Evolutionary conservation across 2,329 filamentous ascomycete genomes (phyloP), one percentile per base, ranked within the genome.

Genomic region (Pseudopithomyces chartarum): DNA sequence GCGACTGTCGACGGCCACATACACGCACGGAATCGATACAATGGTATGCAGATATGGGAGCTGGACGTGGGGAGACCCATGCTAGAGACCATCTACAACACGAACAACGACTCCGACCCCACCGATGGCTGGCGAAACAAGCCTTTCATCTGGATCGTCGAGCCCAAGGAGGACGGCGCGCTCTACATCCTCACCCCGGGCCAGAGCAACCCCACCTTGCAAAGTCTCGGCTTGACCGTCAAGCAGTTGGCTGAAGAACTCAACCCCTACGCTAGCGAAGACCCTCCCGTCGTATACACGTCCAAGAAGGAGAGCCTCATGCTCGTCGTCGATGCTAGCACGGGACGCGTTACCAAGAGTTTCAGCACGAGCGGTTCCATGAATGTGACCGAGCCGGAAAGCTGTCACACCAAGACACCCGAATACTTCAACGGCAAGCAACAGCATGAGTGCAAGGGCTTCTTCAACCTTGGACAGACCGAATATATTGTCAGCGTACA

Each of bases 1-100:
- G 94, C 95, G 91, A 98, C 95, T 86, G 91, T 98, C 87, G 93
- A 98, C 84, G 95, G 95, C 84, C 91, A 92, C 76, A 87, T 98
- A 71, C 91, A 97, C 81, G 93, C 94, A 76, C 88, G 88, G 77
- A 92, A 97, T 81, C 87, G 95, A 70, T 90, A 89, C 74, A 95
- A 90, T 51, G 95, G 95, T 67, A 84, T 88, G 61, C 84, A 90
- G 67, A 89, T 88, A 73, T 98, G 95, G 95, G 89, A 90, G 70
- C 84, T 97, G 59, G 87, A 92, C 76, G 87, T 90, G 59, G 90
- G 92, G 66, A 87, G 89, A 67, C 91, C 94, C 65, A 93, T 97
- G 86, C 89, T 98, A 60, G 90, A 97, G 78, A 97, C 92, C 44
- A 87, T 86, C 56, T 93, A 97, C 75, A 85, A 88, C 59, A 82